Evolutionary conservation across 495 filamentous ascomycete genomes (phyloP).

Genomic region (Xylaria bambusicola): DNA sequence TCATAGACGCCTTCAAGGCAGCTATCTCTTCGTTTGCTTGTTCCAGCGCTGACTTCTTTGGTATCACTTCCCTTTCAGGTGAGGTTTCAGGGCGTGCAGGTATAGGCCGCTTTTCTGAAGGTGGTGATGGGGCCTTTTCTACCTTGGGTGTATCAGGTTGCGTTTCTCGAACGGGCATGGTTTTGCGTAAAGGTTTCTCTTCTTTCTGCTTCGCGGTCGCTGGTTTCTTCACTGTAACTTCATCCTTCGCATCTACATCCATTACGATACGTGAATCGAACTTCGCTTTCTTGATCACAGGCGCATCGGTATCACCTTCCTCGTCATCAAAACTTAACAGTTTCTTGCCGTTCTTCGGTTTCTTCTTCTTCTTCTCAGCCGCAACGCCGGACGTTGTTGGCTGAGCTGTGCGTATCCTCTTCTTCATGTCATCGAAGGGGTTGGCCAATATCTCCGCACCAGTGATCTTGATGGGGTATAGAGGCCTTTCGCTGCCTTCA

Average conservation of each 20-base stretch:
- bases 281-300: constrained; percentile 81
- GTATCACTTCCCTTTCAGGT: constrained; percentile 49
- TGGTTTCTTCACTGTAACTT: constrained; percentile 29
- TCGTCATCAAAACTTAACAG: constrained; percentile 90
- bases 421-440: constrained; percentile 84
- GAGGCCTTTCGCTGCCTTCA: constrained; percentile 77
- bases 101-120: constrained; percentile 24
- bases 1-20: constrained; percentile 89
- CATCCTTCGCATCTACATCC: constrained; percentile 47
- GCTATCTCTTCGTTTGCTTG: constrained; percentile 90
- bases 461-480: constrained; percentile 83
- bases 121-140: constrained; percentile 26
- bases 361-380: constrained; percentile 73
- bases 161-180: constrained; percentile 29
- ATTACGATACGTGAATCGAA: constrained; percentile 85
- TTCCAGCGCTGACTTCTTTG: constrained; percentile 66
- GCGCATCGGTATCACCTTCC: constrained; percentile 68
- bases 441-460: constrained; percentile 84
- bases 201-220: constrained; percentile 32
- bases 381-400: constrained; percentile 39
- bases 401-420: constrained; percentile 57
- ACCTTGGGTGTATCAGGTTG: constrained; percentile 15
- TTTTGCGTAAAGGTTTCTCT: constrained; percentile 33
- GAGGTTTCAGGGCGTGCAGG: constrained; percentile 38
- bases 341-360: constrained; percentile 71